Base-by-base conservation (phyloP, 371 early-diverging fungal genomes). In the Actinomucor elegans region DNA sequence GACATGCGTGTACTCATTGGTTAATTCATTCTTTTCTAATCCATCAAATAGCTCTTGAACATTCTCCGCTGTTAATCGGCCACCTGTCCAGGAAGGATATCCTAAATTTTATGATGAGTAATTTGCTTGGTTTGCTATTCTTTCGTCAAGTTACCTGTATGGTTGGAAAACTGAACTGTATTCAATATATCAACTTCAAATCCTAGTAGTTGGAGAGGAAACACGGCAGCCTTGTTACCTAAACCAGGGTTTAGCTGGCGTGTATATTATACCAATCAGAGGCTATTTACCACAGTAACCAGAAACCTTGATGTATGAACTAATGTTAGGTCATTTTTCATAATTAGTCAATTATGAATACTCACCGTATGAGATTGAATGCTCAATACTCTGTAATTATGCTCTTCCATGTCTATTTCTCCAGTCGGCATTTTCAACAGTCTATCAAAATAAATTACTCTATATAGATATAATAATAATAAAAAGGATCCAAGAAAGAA, bases 101-200 rank as follows among this genome's bases (percentile, higher is more conserved):
- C 91, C 94, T 88, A 35, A 15, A 20, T 11, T 37, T 3, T 10
- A 11, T 54, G 36, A 18, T 38, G 9, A 53, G 27, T 23, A 29
- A 42, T 43, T 34, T 27, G 15, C 10, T 38, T 37, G 28, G 17
- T 1, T n/a, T 7, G 36, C 12, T 38, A 26, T 20, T 26, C 12
- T 5, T 15, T 28, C 9, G 1, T 31, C 42, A 31, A 34, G 47
- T 45, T 59, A 84, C 86, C 86, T 36, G 93, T 92, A 71, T 96
- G 96, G 69, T 96, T 97, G 35, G 91, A 90, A 57, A 96, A 91
- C 57, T 90, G 93, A 34, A 97, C 96, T 0, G 95, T 90, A 79
- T 96, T 94, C 48, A 97, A 66, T 4, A 89, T 84, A 66, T 95
- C 95, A 14, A 97, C 96, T 52, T 97, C 92, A 68, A 85, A 92